These are phyloP conservation scores for Fusarium sp. DNA, from an alignment of 2,329 filamentous ascomycete genomes.

Conservation along the genomic window DNA sequence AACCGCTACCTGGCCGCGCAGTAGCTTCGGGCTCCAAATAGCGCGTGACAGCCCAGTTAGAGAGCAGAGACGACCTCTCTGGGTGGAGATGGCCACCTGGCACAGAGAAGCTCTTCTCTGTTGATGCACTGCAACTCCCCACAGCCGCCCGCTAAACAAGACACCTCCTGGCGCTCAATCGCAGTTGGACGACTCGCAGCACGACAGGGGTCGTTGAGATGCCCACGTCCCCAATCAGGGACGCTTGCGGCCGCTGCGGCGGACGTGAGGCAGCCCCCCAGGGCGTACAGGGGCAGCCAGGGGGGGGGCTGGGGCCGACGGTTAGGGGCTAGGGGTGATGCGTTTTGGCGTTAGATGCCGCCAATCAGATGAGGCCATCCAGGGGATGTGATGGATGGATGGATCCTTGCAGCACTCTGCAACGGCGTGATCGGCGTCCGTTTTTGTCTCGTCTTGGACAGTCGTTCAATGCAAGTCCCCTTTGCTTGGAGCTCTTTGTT, in stretches of 20 bases:
- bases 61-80: conserved; percentile 31
- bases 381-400: conserved; percentile 38
- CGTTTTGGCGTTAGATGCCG: conserved; percentile 38
- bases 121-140: conserved; percentile 14
- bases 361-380: conserved; percentile 39
- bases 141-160: conserved; percentile 17
- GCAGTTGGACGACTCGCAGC: conserved; percentile 13
- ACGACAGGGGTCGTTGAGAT: conserved; percentile 23
- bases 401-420: conserved; percentile 37
- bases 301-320: conserved; percentile 4
- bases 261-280: conserved; percentile 34
- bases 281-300: conserved; percentile 34
- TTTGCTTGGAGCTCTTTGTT: conserved; percentile 24
- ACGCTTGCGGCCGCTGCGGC: conserved; percentile 40
- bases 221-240: conserved; percentile 34
- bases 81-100: conserved; percentile 33
- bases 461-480: conserved; percentile 19
- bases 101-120: neutral
- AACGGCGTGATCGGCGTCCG: conserved; percentile 41
- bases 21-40: conserved; percentile 38
- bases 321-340: conserved; percentile 12
- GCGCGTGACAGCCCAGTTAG: conserved; percentile 41
- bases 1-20: conserved; percentile 39
- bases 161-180: conserved; percentile 23
- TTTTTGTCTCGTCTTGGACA: conserved; percentile 10